Evolutionary conservation across 1,284 basidiomycete species (phyloP), one percentile per base, ranked within the genome.

Genomic region (Cutaneotrichosporon spelunceum): DNA sequence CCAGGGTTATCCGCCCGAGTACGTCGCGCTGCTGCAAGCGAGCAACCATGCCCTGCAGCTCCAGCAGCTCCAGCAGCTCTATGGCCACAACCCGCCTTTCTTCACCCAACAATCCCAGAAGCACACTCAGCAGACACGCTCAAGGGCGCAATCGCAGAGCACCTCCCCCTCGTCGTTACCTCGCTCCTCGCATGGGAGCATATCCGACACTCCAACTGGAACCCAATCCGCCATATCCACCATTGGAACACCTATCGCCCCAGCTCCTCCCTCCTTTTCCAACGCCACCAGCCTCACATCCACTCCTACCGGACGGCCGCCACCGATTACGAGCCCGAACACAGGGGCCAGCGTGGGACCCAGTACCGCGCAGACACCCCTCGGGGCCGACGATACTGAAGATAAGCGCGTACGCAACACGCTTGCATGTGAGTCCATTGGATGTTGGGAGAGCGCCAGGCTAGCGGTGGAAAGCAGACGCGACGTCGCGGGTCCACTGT

Each of bases 321-420:
- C 52, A 34, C 29, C 48, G 27, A 13, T 3, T 29, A 26, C 27
- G 5, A 39, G 54, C 9, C 16, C 36, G 7, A 26, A 5, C 24
- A 16, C 14, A 23, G 42, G 19, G 3, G 27, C 54, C 10, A 44
- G 53, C 9, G 26, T 14, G 4, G 53, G 27, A 3, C 13, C 34
- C 16, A 39, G 19, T n/a, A 45, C 54, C 19, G 54, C 54, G 50
- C 30, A 21, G 26, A 45, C 54, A 19, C 54, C 39, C n/a, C 27
- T n/a, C 9, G 13, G 2, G 16, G 16, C 42, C 16, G 65, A 66
- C 27, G 71, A 73, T 47, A 48, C 50, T 1, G 71, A 73, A 57
- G 70, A 73, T 42, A 73, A 73, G 60, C 62, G 71, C 11, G 64
- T 68, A 21, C 60, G 71, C 9, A 73, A 73, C 57, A 73, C 71